These are phyloP conservation scores for Lactarius deliciosus DNA, from an alignment of 768 basidiomycete genomes.

Conservation along the genomic window DNA sequence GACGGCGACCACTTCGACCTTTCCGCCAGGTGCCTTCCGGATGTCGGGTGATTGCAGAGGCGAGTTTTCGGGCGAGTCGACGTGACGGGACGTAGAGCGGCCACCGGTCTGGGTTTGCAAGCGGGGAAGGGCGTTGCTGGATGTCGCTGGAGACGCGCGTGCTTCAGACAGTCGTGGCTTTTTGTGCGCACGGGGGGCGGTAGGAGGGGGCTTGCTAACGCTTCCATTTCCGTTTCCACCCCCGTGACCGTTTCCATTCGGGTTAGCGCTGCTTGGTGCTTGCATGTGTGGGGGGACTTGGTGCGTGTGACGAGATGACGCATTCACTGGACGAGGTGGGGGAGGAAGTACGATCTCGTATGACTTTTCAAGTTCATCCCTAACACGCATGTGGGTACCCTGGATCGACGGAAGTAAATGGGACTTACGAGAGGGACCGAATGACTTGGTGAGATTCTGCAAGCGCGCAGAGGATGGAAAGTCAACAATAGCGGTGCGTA, in stretches of 20 bases:
- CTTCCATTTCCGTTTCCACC: constrained; percentile 31
- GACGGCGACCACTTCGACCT: constrained; percentile 55
- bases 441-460: constrained; percentile 80
- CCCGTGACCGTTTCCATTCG: constrained; percentile 34
- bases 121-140: constrained; percentile 27
- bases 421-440: constrained; percentile 65
- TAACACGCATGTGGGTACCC: constrained; percentile 36
- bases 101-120: constrained; percentile 24
- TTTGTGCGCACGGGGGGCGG: constrained; percentile 79
- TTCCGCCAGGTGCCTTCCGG: constrained; percentile 27
- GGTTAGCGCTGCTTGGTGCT: constrained; percentile 30
- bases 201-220: constrained; percentile 58
- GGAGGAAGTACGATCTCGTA: constrained; percentile 58
- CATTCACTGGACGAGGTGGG: constrained; percentile 42
- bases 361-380: constrained; percentile 75
- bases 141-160: constrained; percentile 22
- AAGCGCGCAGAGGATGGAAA: not conserved
- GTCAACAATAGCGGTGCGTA: constrained; percentile 12
- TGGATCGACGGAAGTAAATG: constrained; percentile 7
- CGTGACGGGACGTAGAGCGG: constrained; percentile 25
- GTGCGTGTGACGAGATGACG: constrained; percentile 46
- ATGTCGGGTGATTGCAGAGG: constrained; percentile 28
- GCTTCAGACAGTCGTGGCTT: constrained; percentile 69
- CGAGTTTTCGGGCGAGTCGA: constrained; percentile 29
- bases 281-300: constrained; percentile 36